Percentiles rank a stretch among this genome's conserved stretches.
These are phyloP conservation scores for Daucus carota DNA, from an alignment of 129 eudicot genomes.

Conservation along the genomic window DNA sequence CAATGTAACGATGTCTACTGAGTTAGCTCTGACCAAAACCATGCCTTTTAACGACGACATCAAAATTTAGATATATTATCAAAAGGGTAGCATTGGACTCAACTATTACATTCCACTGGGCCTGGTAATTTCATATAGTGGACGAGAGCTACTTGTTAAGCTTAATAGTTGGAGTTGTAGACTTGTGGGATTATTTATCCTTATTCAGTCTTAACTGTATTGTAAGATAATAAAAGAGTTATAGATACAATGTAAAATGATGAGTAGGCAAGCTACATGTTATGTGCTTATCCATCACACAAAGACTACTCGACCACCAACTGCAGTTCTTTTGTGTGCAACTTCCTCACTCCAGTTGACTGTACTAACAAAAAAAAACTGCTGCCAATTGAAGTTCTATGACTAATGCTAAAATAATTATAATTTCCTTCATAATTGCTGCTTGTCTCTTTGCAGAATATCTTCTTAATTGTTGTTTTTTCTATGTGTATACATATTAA, in stretches of 20 bases:
- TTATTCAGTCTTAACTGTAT: not conserved
- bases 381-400: not conserved
- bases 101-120: not conserved
- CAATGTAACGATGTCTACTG: not conserved
- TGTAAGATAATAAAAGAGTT: not conserved
- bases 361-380: not conserved
- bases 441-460: not conserved
- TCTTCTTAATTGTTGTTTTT: not conserved
- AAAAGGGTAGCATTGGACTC: not conserved
- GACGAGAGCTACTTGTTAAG: not conserved
- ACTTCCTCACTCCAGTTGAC: not conserved
- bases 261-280: not conserved
- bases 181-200: not conserved
- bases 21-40: not conserved
- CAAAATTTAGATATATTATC: not conserved
- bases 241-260: not conserved
- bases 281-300: not conserved
- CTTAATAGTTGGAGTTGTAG: not conserved
- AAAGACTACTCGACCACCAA: not conserved
- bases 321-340: not conserved
- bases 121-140: not conserved
- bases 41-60: not conserved
- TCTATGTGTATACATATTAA: too few relatives aligned
- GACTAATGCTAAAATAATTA: not conserved
- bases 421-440: not conserved